Conservation (phyloP, 495 filamentous ascomycete genomes). For the Penicillium daleae region DNA sequence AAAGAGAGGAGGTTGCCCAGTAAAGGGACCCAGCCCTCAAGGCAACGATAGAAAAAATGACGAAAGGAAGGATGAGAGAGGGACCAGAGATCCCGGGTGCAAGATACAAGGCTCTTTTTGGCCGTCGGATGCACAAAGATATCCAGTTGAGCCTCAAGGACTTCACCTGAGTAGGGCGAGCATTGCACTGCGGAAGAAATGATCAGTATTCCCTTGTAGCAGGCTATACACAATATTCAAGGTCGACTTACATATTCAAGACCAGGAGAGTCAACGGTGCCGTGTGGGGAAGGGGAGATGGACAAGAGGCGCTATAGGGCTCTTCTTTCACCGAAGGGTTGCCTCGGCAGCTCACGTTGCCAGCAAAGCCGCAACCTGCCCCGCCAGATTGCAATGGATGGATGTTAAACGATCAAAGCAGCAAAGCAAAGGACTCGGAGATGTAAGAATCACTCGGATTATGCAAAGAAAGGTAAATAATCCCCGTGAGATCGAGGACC, state of each 20-base stretch:
- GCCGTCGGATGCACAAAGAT: slow-evolving; percentile 1
- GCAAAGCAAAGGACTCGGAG: neutral
- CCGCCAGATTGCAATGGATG: slow-evolving; percentile 9
- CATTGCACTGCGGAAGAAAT: slow-evolving; percentile 29
- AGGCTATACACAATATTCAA: neutral
- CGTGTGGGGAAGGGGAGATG: neutral
- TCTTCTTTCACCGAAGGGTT: slow-evolving; percentile 19
- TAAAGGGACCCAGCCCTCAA: slow-evolving; percentile 11
- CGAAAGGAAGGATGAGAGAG: neutral
- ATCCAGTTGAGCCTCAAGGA: slow-evolving; percentile 30
- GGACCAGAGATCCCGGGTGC: neutral
- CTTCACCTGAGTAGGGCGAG: slow-evolving; percentile 27
- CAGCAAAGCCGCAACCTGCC: slow-evolving; percentile 10
- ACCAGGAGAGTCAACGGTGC: neutral
- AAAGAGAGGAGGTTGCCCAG: neutral
- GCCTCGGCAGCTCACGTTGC: slow-evolving; percentile 23
- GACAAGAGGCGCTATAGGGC: slow-evolving; percentile 13
- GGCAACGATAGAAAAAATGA: slow-evolving; percentile 7
- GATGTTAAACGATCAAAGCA: neutral
- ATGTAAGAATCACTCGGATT: neutral
- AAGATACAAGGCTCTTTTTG: neutral
- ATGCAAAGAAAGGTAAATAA: neutral
- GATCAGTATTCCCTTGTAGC: slow-evolving; percentile 6
- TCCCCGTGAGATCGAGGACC: neutral
- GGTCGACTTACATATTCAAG: neutral